A percentile compares a stretch with the other conserved stretches of the same genome.
These are phyloP conservation scores for Lachnellula occidentalis DNA, from an alignment of 2,329 filamentous ascomycete genomes.

Conservation along the genomic window DNA sequence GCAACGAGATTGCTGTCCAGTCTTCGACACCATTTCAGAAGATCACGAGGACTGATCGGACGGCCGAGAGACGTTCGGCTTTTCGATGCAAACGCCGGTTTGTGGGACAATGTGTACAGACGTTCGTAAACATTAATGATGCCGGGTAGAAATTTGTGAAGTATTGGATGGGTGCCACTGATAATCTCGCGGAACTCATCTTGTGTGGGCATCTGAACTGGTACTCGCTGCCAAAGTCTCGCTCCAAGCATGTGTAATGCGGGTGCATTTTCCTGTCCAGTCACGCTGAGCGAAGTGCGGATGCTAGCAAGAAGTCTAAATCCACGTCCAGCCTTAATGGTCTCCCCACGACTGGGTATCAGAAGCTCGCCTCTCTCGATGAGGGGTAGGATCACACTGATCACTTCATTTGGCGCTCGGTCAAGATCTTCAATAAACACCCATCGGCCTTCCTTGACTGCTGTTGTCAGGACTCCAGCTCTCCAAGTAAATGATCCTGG, in stretches of 20 bases:
- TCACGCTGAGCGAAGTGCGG: slow-evolving; percentile 66
- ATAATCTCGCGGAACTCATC: slow-evolving; percentile 73
- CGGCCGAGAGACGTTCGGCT: slow-evolving; percentile 43
- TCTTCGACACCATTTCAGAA: slow-evolving; percentile 87
- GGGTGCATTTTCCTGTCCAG: slow-evolving; percentile 61
- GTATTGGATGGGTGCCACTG: slow-evolving; percentile 60
- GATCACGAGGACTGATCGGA: slow-evolving; percentile 65
- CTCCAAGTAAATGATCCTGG: slow-evolving; percentile 91
- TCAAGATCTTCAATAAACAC: slow-evolving; percentile 96
- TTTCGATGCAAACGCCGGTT: slow-evolving; percentile 40
- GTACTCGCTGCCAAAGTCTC: slow-evolving; percentile 79
- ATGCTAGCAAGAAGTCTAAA: slow-evolving; percentile 93
- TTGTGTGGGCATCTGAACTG: slow-evolving; percentile 58
- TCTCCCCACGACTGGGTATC: slow-evolving; percentile 84
- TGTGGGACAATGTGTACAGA: slow-evolving; percentile 40
- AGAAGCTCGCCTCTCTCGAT: slow-evolving; percentile 89
- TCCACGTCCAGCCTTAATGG: slow-evolving; percentile 71
- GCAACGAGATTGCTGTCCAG: slow-evolving; percentile 60
- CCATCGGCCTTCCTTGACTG: slow-evolving; percentile 91
- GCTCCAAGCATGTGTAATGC: slow-evolving; percentile 68
- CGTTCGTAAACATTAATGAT: slow-evolving; percentile 55
- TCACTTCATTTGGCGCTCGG: slow-evolving; percentile 87
- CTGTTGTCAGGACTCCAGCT: slow-evolving; percentile 86
- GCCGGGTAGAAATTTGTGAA: slow-evolving; percentile 56
- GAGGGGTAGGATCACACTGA: slow-evolving; percentile 86